Evolutionary conservation across 2,329 filamentous ascomycete genomes (phyloP).

Genomic region (Dothideomycetes sp.): DNA sequence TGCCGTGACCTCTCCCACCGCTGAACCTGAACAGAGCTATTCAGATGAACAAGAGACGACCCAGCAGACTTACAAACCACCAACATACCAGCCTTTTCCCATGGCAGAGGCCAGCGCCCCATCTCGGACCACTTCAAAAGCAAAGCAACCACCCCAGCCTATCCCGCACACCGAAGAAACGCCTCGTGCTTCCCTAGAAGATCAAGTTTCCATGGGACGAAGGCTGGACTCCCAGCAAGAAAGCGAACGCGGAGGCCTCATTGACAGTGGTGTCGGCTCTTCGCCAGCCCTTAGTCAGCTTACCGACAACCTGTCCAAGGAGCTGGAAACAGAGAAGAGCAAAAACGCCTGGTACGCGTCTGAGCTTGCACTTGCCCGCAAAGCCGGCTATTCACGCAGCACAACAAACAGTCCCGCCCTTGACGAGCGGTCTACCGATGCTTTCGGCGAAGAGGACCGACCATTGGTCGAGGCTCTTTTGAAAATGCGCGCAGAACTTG

Average conservation of each 20-base stretch:
- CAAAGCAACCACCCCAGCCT: not conserved
- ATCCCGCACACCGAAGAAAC: slow-evolving; percentile 1
- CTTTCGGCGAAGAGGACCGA: slow-evolving; percentile 83
- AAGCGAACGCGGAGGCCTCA: slow-evolving; percentile 1
- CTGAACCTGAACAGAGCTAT: not conserved
- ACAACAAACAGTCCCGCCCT: slow-evolving; percentile 52
- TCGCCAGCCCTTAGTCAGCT: slow-evolving; percentile 52
- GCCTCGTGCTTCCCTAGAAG: not conserved
- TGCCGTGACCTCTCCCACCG: not conserved
- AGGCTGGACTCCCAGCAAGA: slow-evolving; percentile 2
- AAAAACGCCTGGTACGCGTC: slow-evolving; percentile 96
- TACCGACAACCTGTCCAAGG: slow-evolving; percentile 68
- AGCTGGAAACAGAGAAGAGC: slow-evolving; percentile 73
- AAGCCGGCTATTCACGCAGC: slow-evolving; percentile 71
- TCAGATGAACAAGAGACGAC: slow-evolving; percentile 2
- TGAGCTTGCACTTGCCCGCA: slow-evolving; percentile 81
- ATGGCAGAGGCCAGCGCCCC: not conserved
- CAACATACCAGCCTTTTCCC: slow-evolving; percentile 4
- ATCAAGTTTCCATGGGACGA: not conserved
- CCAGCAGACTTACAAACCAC: slow-evolving; percentile 7
- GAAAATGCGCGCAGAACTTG: slow-evolving; percentile 79
- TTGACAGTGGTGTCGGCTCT: slow-evolving; percentile 42
- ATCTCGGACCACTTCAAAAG: slow-evolving; percentile 1
- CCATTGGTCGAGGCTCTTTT: slow-evolving; percentile 86
- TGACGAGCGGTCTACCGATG: slow-evolving; percentile 65